Conservation (phyloP, 192 early-diverging fungal genomes). For the Piromyces sp. region DNA sequence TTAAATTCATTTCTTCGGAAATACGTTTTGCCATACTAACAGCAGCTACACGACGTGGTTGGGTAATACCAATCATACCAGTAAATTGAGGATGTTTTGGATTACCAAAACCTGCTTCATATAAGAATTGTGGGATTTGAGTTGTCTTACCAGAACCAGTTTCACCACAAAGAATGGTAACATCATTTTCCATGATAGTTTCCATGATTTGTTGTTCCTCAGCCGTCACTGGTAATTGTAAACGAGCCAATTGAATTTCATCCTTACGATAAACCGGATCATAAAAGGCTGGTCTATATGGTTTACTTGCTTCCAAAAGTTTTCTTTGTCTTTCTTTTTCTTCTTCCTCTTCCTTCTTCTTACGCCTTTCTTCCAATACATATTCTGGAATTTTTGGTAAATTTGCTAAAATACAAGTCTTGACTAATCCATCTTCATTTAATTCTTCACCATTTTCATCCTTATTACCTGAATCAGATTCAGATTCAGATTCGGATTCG, state of each 20-base stretch:
- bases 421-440: conserved; percentile 4
- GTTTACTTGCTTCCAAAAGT: background rate
- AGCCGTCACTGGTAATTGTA: conserved; percentile 69
- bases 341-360: background rate
- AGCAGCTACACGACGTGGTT: conserved; percentile 93
- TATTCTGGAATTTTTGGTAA: conserved; percentile 2
- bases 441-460: conserved; percentile 19
- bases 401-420: background rate
- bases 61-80: conserved; percentile 92
- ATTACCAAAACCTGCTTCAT: conserved; percentile 95
- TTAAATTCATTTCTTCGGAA: conserved; percentile 65
- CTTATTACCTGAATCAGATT: background rate
- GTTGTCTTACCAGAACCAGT: conserved; percentile 94
- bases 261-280: conserved; percentile 58
- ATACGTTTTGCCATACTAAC: conserved; percentile 93
- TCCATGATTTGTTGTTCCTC: conserved; percentile 99
- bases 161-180: conserved; percentile 89
- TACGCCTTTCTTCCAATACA: background rate
- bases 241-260: conserved; percentile 53
- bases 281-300: conserved; percentile 30
- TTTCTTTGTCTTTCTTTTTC: background rate
- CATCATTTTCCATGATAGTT: conserved; percentile 64
- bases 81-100: conserved; percentile 42
- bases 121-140: conserved; percentile 92
- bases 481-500: background rate